These are phyloP conservation scores for Marvania coccoides DNA, from an alignment of 139 green algal genomes.

Conservation along the genomic window DNA sequence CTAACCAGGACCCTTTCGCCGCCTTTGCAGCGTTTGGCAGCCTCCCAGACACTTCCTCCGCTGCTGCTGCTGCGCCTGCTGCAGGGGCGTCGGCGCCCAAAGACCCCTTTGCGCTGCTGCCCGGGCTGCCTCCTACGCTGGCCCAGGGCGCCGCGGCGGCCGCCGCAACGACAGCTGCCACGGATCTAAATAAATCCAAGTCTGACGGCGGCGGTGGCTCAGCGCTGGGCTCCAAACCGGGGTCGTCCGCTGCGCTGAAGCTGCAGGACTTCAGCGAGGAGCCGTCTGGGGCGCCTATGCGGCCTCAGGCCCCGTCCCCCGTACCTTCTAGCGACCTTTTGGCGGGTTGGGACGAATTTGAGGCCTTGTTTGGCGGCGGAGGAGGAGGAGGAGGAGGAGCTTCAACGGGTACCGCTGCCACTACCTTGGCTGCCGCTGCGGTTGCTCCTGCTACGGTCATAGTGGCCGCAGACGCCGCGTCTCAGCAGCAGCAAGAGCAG, in stretches of 20 bases:
- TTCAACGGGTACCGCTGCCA: background rate
- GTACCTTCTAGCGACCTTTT: constrained; percentile 10
- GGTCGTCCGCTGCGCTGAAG: background rate
- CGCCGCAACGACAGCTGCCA: background rate
- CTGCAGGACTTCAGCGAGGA: background rate
- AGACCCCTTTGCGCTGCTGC: background rate
- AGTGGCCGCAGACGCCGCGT: background rate
- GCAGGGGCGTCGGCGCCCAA: background rate
- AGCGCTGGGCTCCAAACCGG: background rate
- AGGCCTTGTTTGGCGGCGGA: constrained; percentile 18
- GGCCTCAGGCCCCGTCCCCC: background rate
- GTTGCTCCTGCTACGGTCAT: background rate
- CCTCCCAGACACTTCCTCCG: too few species aligned
- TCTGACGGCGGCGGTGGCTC: background rate
- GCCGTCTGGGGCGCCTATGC: constrained; percentile 13
- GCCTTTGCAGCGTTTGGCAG: too few species aligned
- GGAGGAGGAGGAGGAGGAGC: background rate
- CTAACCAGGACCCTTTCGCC: too few species aligned
- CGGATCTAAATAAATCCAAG: too few species aligned
- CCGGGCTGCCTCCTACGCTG: background rate
- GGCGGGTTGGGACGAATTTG: constrained; percentile 30
- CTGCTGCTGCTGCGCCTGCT: too few species aligned
- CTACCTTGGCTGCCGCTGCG: background rate
- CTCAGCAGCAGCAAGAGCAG: background rate
- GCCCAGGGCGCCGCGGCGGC: background rate